Evolutionary conservation across 805 yeast species (phyloP).

Genomic region (Pichia californica): DNA sequence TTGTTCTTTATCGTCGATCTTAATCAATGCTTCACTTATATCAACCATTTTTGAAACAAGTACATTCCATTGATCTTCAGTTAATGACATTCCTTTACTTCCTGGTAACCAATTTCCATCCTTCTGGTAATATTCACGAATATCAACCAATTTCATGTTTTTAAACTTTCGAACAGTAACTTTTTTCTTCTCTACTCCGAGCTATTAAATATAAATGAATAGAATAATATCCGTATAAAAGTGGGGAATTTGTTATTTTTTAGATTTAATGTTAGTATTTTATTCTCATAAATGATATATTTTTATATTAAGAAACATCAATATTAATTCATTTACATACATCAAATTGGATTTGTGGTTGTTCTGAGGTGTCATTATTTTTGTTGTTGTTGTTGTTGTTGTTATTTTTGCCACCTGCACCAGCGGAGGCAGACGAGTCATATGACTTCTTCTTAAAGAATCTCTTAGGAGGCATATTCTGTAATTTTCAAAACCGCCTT

Average conservation of each 20-base stretch:
- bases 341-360: slow-evolving; percentile 12
- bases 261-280: background rate
- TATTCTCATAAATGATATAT: too few species aligned
- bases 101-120: slow-evolving; percentile 65
- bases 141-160: slow-evolving; percentile 63
- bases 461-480: slow-evolving; percentile 8
- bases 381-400: background rate
- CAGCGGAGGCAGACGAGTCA: background rate
- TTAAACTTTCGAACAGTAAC: slow-evolving; percentile 71
- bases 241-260: too few species aligned
- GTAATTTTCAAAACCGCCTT: too few species aligned
- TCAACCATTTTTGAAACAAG: slow-evolving; percentile 41
- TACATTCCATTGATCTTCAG: slow-evolving; percentile 48
- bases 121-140: slow-evolving; percentile 75
- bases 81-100: slow-evolving; percentile 63
- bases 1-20: slow-evolving; percentile 24
- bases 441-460: slow-evolving; percentile 4
- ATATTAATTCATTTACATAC: background rate
- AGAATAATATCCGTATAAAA: background rate
- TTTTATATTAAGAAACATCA: background rate
- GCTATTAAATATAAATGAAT: background rate
- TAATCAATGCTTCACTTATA: slow-evolving; percentile 44
- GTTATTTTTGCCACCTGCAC: background rate
- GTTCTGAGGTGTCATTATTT: too few species aligned
- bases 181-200: slow-evolving; percentile 47